Evolutionary conservation across 306 rosid species (phyloP).

Genomic region (Vachellia pachyceras): DNA sequence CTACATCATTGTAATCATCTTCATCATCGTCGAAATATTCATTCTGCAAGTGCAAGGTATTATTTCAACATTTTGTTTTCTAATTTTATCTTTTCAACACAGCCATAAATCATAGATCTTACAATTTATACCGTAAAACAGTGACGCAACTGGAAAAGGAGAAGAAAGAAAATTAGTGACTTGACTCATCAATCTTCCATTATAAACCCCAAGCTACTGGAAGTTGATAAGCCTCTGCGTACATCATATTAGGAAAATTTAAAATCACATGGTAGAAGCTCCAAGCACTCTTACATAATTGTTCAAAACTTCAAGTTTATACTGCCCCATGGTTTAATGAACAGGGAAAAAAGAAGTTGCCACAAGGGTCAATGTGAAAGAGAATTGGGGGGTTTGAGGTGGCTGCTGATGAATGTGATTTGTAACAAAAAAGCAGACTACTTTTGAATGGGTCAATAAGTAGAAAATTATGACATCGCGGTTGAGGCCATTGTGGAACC

Average conservation of each 20-base stretch:
- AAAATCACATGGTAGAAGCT: not conserved
- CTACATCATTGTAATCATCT: constrained; percentile 47
- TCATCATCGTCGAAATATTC: constrained; percentile 63
- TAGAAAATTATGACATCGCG: constrained; percentile 27
- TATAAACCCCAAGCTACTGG: not conserved
- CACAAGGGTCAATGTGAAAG: constrained; percentile 1
- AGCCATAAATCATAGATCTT: constrained; percentile 2
- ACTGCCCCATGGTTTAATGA: not conserved
- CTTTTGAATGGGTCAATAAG: not conserved
- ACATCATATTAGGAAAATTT: not conserved
- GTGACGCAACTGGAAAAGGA: constrained; percentile 2
- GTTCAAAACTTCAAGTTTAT: constrained; percentile 16
- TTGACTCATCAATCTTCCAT: constrained; percentile 25
- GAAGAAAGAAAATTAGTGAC: not conserved
- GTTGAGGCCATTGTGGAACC: constrained; percentile 46
- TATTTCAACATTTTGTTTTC: constrained; percentile 9
- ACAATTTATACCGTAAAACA: constrained; percentile 23
- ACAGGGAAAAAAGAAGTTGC: not conserved
- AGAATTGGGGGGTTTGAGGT: not conserved
- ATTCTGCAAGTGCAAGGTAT: constrained; percentile 38
- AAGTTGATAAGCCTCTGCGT: not conserved
- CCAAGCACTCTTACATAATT: not conserved
- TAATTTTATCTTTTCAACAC: not conserved
- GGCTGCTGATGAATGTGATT: not conserved
- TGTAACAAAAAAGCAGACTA: not conserved